Conservation (phyloP, 352 stramenopile genomes). For the Globisporangium perplexum region DNA sequence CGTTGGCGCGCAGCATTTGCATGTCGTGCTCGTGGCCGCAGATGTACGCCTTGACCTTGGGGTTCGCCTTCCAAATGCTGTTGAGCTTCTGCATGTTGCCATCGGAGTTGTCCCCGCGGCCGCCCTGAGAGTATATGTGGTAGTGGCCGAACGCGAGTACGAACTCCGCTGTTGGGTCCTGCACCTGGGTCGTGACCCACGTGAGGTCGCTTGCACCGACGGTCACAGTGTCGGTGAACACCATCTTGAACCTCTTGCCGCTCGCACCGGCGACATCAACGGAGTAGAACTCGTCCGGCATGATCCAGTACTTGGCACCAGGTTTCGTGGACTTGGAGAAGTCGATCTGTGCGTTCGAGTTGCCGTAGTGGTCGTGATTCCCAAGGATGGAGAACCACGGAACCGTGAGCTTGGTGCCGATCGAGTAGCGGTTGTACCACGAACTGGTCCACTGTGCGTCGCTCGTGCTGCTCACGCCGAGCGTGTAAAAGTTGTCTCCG, state of each 20-base stretch:
- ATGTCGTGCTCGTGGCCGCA: slow-evolving; percentile 41
- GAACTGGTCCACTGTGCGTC: slow-evolving; percentile 25
- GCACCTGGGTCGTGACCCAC: slow-evolving; percentile 21
- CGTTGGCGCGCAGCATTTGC: slow-evolving; percentile 23
- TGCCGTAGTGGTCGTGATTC: slow-evolving; percentile 40
- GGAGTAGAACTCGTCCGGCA: slow-evolving; percentile 30
- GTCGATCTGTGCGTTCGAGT: slow-evolving; percentile 26
- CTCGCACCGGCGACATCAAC: slow-evolving; percentile 19
- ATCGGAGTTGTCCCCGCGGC: slow-evolving; percentile 23
- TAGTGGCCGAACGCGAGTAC: slow-evolving; percentile 22
- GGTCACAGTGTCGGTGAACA: slow-evolving; percentile 26
- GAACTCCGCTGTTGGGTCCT: slow-evolving; percentile 13
- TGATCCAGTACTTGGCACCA: slow-evolving; percentile 31
- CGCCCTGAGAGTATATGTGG: slow-evolving; percentile 27
- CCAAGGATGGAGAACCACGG: slow-evolving; percentile 38
- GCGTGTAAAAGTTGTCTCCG: slow-evolving; percentile 43
- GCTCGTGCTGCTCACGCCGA: slow-evolving; percentile 22
- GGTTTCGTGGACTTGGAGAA: slow-evolving; percentile 16
- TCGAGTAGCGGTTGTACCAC: slow-evolving; percentile 31
- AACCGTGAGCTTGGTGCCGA: slow-evolving; percentile 27
- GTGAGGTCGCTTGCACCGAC: slow-evolving; percentile 18
- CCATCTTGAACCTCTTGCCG: slow-evolving; percentile 26
- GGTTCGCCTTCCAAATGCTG: slow-evolving; percentile 15
- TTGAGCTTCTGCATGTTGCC: slow-evolving; percentile 20
- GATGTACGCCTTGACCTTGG: slow-evolving; percentile 30